Evolutionary conservation across 2,329 filamentous ascomycete species (phyloP).

Genomic region (Saccharata proteae): DNA sequence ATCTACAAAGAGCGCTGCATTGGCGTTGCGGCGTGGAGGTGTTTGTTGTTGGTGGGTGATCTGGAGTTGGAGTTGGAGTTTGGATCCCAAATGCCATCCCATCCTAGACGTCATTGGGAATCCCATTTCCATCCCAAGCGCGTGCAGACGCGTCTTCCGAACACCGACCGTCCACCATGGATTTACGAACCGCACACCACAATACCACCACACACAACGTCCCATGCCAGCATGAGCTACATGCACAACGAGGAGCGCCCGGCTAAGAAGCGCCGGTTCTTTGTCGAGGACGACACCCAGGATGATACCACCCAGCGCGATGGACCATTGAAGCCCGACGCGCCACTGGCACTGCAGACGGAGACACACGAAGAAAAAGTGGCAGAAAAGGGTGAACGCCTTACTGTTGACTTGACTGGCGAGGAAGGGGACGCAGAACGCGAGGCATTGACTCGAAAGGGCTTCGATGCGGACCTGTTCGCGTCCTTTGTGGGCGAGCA

Average conservation of each 20-base stretch:
- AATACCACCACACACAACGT: slow-evolving; percentile 1
- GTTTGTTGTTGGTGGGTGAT: no score
- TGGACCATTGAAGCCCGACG: no score
- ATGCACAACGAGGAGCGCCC: slow-evolving; percentile 41
- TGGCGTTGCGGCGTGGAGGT: no score
- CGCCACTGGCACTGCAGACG: slow-evolving; percentile 8
- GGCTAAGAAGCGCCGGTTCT: slow-evolving; percentile 51
- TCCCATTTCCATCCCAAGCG: not conserved
- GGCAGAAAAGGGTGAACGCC: no score
- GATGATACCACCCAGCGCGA: not conserved
- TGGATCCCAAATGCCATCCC: no score
- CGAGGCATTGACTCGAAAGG: no score
- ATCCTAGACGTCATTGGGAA: no score
- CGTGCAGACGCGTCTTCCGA: not conserved
- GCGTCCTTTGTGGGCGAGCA: slow-evolving; percentile 45
- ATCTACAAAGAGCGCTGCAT: no score
- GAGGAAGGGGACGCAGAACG: no score
- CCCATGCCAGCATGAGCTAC: slow-evolving; percentile 20
- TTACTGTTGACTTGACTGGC: no score
- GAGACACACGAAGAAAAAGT: no score
- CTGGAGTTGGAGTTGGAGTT: not conserved
- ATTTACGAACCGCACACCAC: no score
- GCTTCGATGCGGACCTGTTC: slow-evolving; percentile 45
- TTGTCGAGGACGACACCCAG: slow-evolving; percentile 36
- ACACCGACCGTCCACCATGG: not conserved